Percentiles rank a stretch among this genome's conserved stretches.
phyloP scores from a whole-genome alignment of 2,329 filamentous ascomycete species.

The Karstenula rhodostoma region DNA sequence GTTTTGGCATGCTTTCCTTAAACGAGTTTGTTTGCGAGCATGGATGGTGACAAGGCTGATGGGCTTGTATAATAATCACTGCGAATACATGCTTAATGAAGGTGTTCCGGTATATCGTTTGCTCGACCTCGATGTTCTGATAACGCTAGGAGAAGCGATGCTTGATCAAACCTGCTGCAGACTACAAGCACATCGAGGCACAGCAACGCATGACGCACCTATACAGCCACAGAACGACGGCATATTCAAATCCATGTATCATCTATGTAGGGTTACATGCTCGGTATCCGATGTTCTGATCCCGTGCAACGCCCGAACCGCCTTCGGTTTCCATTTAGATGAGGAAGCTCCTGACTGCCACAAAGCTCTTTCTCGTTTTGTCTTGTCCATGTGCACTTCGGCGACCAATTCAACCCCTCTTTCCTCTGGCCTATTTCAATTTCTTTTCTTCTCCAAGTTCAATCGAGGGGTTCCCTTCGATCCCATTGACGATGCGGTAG shows the following conservation, averaged over 20 bases:
- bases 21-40: conserved; percentile 28
- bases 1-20: conserved; percentile 16
- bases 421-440: conserved; percentile 11
- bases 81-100: conserved; percentile 25
- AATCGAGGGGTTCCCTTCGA: conserved; percentile 27
- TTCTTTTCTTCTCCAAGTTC: neutral
- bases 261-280: neutral
- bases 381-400: too few relatives aligned
- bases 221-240: neutral
- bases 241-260: neutral
- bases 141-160: neutral
- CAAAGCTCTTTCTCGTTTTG: neutral
- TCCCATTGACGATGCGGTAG: conserved; percentile 72
- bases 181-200: neutral
- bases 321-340: neutral
- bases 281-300: neutral
- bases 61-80: conserved; percentile 33
- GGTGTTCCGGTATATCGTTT: conserved; percentile 21
- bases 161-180: neutral
- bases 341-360: neutral
- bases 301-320: neutral
- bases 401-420: neutral
- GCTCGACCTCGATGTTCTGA: neutral
- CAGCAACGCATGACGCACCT: neutral
- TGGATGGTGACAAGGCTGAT: conserved; percentile 25